Evolutionary conservation across 2,329 filamentous ascomycete genomes (phyloP).

Genomic region (Fonsecaea multimorphosa): DNA sequence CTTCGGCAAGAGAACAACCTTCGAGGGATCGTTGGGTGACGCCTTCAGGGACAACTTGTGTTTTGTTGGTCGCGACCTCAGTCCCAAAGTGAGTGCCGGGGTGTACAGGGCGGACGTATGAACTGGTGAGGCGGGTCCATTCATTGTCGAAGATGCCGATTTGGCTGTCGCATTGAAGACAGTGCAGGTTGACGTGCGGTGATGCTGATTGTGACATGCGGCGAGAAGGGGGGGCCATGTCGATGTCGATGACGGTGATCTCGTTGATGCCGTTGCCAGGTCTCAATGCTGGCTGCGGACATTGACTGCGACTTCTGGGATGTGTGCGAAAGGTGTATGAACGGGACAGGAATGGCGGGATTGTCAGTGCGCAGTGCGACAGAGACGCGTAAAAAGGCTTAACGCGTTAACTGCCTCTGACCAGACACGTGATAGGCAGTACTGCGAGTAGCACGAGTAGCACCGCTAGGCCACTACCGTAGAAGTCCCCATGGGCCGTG

Average conservation of each 20-base stretch:
- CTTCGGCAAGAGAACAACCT: slow-evolving; percentile 38
- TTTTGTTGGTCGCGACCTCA: slow-evolving; percentile 30
- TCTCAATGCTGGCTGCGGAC: neutral
- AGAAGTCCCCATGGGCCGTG: neutral
- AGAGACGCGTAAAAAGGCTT: neutral
- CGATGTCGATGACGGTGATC: no score
- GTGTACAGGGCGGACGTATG: slow-evolving; percentile 34
- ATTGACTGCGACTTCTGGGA: slow-evolving; percentile 4
- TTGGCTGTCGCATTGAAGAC: slow-evolving; percentile 36
- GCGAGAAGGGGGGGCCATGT: slow-evolving; percentile 24
- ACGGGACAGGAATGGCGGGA: neutral
- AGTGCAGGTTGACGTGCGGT: slow-evolving; percentile 33
- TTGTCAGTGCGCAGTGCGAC: neutral
- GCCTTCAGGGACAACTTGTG: slow-evolving; percentile 35
- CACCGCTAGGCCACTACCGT: no score
- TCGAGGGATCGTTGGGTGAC: slow-evolving; percentile 29
- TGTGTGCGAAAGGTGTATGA: neutral
- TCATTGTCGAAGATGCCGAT: slow-evolving; percentile 39
- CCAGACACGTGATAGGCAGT: no score
- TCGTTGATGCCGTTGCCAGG: neutral
- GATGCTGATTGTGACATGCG: slow-evolving; percentile 16
- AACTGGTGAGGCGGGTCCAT: slow-evolving; percentile 38
- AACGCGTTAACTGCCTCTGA: neutral
- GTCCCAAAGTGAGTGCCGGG: slow-evolving; percentile 35
- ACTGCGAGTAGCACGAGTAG: no score